Evolutionary conservation across 306 rosid genomes (phyloP).

Genomic region (Castanea crenata): DNA sequence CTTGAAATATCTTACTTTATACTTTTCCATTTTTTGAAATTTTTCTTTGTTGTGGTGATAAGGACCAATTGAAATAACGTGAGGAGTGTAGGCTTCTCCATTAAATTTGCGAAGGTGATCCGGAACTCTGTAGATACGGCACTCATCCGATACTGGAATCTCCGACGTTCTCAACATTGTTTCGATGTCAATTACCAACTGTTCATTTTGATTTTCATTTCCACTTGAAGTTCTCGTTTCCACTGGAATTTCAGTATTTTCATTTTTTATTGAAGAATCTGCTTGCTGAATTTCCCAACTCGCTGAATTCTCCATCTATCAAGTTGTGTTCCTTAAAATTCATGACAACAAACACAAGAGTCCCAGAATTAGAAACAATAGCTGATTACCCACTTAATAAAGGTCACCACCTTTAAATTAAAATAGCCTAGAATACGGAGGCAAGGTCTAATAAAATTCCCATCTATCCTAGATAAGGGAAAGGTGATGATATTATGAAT

Average conservation of each 20-base stretch:
- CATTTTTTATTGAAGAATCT: not conserved
- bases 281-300: not conserved
- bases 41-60: not conserved
- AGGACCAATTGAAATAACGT: conserved; percentile 38
- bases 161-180: not conserved
- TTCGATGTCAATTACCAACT: too few relatives aligned
- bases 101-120: conserved; percentile 19
- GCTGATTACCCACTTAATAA: too few relatives aligned
- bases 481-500: too few relatives aligned
- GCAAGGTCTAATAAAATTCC: too few relatives aligned
- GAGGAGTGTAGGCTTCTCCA: conserved; percentile 33
- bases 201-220: not conserved
- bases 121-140: conserved; percentile 33
- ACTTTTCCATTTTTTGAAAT: conserved; percentile 23
- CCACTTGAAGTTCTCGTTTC: not conserved
- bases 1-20: conserved; percentile 19
- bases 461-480: too few relatives aligned
- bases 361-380: not conserved
- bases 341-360: not conserved
- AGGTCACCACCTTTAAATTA: too few relatives aligned
- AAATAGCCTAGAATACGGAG: too few relatives aligned
- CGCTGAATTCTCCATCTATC: not conserved
- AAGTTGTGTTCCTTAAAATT: not conserved
- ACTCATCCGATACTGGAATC: not conserved
- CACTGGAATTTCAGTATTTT: not conserved